A percentile compares a stretch with the other conserved stretches of the same genome.
phyloP scores from a whole-genome alignment of 352 stramenopile genomes.

The Nothophytophthora sp. region DNA sequence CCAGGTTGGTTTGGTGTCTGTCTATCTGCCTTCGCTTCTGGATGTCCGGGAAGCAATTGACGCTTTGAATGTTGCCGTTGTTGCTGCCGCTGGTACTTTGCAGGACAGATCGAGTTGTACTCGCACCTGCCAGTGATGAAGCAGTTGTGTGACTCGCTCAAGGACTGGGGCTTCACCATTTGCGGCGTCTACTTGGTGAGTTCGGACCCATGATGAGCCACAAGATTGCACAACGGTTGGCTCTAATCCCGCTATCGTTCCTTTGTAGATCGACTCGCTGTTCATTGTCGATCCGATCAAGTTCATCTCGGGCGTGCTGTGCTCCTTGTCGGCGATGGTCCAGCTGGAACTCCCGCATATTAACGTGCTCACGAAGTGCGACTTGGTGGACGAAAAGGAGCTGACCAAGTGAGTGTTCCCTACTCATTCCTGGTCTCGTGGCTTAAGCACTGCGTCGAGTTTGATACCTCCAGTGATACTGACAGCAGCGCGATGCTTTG shows the following conservation, averaged over 20 bases:
- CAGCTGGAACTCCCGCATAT: slow-evolving; percentile 97
- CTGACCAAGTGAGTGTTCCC: slow-evolving; percentile 67
- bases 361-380: slow-evolving; percentile 93
- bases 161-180: slow-evolving; percentile 89
- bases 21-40: neutral
- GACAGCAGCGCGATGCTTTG: neutral
- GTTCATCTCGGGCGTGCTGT: slow-evolving; percentile 98
- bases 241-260: neutral
- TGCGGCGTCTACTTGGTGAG: slow-evolving; percentile 88
- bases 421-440: neutral
- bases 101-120: slow-evolving; percentile 92
- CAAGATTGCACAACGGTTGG: neutral
- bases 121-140: slow-evolving; percentile 92
- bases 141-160: slow-evolving; percentile 79
- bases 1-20: slow-evolving; percentile 75
- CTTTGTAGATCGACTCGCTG: slow-evolving; percentile 89
- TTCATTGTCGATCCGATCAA: slow-evolving; percentile 96
- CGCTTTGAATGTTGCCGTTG: too few species aligned
- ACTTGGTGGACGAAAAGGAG: slow-evolving; percentile 90
- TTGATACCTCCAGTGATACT: slow-evolving; percentile 7
- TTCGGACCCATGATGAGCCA: too few species aligned
- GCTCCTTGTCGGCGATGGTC: slow-evolving; percentile 98
- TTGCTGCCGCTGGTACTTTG: slow-evolving; percentile 6
- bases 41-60: too few species aligned
- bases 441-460: neutral